Base-by-base conservation (phyloP, 2,329 filamentous ascomycete genomes). In the Keithomyces neogunnii region DNA sequence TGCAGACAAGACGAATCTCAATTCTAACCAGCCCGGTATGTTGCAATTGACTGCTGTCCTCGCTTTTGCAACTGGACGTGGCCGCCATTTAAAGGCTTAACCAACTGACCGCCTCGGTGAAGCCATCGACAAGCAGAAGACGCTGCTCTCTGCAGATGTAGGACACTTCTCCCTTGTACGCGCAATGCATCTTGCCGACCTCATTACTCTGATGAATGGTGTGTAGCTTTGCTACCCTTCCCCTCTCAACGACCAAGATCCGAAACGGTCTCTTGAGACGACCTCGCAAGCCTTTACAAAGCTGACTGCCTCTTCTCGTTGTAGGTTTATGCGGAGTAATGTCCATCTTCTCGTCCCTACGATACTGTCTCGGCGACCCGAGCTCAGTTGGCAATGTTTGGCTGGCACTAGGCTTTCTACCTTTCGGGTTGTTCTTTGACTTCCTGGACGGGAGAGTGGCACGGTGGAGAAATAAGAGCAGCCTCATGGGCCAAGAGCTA, bases 401-500 rank as follows among this genome's bases (percentile, higher is more conserved):
- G 80, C 73, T 85, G 35, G 91, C 93, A 2, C 81, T 99, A 47
- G 81, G 75, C 4, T 89, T 96, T 69, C 87, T 97, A 69, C 92
- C 92, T 0, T 88, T 96, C 53, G 91, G 90, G 4, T 76, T 97
- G 10, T 96, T 97, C 75, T 97, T 97, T 69, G 93, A 99, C 70
- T 95, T 96, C 66, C 89, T 97, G 78, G 93, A 99, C 69, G 93
- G 93, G 65, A 93, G 91, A 66, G 91, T 99, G 51, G 93, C 93
- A 56, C 80, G 93, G 58, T 97, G 93, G 93, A 84, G 93, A 67
- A 86, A 89, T 73, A 99, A 96, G 84, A 93, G 89, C 63, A 95
- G 88, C 62, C 76, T 99, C 66, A 97, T 99, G 92, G 93, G 93
- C 10, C 92, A 96, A 70, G 93, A 99, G 71, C 75, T 99, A 51